Percentiles rank a stretch among this genome's conserved stretches.
These are phyloP conservation scores for Leucosporidium creatinivorum DNA, from an alignment of 768 basidiomycete species.

Conservation along the genomic window DNA sequence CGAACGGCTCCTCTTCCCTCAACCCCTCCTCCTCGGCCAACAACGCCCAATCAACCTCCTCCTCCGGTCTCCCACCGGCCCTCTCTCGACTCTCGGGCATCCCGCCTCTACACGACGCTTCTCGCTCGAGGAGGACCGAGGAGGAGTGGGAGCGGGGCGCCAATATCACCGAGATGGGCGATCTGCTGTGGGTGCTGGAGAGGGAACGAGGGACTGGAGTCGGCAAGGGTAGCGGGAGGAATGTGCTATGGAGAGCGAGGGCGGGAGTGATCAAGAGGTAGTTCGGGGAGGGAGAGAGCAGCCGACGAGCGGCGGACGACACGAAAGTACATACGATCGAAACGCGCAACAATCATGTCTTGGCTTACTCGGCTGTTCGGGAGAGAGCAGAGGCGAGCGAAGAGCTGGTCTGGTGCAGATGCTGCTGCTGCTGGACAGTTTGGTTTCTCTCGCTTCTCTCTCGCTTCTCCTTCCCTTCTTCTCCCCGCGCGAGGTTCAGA, in stretches of 20 bases:
- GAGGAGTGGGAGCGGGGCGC: conserved; percentile 54
- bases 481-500: no score
- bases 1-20: conserved; percentile 39
- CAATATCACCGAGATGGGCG: conserved; percentile 60
- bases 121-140: conserved; percentile 40
- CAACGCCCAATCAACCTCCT: conserved; percentile 51
- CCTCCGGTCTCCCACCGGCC: background rate
- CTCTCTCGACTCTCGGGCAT: conserved; percentile 20
- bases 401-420: no score
- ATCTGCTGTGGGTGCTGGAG: conserved; percentile 79
- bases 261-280: conserved; percentile 15
- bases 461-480: no score
- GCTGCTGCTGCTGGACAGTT: no score
- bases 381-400: no score
- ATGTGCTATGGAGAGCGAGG: conserved; percentile 8
- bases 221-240: conserved; percentile 19
- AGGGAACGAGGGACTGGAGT: conserved; percentile 41
- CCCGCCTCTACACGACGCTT: conserved; percentile 46
- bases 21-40: conserved; percentile 50
- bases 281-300: background rate
- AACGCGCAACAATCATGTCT: no score
- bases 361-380: no score
- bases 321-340: no score
- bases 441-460: no score
- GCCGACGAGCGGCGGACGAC: no score